Evolutionary conservation across 208 protist genomes (phyloP), one percentile per base, ranked within the genome.

Genomic region (Strigomonas oncopelti): DNA sequence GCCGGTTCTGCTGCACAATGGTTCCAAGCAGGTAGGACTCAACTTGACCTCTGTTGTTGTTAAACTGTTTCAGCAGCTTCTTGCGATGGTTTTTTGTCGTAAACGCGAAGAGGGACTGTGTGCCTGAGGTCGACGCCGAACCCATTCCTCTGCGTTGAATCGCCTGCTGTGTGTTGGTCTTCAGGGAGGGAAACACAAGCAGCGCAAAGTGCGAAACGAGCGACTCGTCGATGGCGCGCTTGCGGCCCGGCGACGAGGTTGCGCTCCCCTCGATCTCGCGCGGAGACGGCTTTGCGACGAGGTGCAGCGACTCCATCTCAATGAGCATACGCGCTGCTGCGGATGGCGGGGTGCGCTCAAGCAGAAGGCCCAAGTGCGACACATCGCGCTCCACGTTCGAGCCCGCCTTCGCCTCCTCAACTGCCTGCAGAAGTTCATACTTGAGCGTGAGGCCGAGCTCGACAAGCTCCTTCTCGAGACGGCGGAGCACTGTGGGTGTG

Each of bases 171-270:
- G 90, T 95, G 20, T 84, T 78, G 25, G 83, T 93, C 46, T 78
- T 78, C 1, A 95, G 75, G 65, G 90, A 72, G 24, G 90, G 87
- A 53, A 93, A 93, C 27, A 95, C 68, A 61, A 67, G 48, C 24
- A 29, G 31, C 25, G 24, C 53, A 13, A 38, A 22, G n/a, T 22
- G 13, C 18, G 45, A 13, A 32, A 45, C n/a, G n/a, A n/a, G 42
- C 13, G 42, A 9, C 42, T 48, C 13, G 16, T 48, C 42, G 9
- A 48, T 20, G 16, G 5, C 42, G 42, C 42, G 42, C 42, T 48
- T 48, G 5, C 42, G 42, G 5, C 16, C 13, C 13, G 42, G 18
- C 16, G 16, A 20, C 16, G 42, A 4, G 11, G 7, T 42, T 20
- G 42, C 16, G 42, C 42, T 1, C 13, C 18, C 16, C 13, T 48